Evolutionary conservation across 2,329 filamentous ascomycete species (phyloP).

Genomic region (Dactylella cylindrospora): DNA sequence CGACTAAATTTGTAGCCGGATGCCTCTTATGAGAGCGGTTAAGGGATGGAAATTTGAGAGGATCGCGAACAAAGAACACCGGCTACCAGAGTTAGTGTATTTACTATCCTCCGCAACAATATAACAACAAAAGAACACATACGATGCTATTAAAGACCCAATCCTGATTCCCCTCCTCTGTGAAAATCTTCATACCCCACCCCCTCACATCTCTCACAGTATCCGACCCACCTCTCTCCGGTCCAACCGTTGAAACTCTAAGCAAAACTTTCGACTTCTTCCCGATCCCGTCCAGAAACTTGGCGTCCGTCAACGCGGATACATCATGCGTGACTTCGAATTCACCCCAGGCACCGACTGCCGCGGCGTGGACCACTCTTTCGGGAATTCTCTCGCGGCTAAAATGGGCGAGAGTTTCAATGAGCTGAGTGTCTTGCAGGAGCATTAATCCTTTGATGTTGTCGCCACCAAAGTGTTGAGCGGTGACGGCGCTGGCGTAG

Average conservation of each 20-base stretch:
- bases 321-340: slow-evolving; percentile 65
- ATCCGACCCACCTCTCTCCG: slow-evolving; percentile 56
- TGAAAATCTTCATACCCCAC: slow-evolving; percentile 59
- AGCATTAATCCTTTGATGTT: slow-evolving; percentile 51
- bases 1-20: slow-evolving; percentile 52
- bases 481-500: slow-evolving; percentile 47
- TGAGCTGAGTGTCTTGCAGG: slow-evolving; percentile 64
- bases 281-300: slow-evolving; percentile 57
- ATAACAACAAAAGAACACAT: slow-evolving; percentile 5
- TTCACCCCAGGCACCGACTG: slow-evolving; percentile 60
- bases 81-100: slow-evolving; percentile 47
- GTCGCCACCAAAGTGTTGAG: slow-evolving; percentile 50
- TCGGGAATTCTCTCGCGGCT: slow-evolving; percentile 65
- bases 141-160: slow-evolving; percentile 55
- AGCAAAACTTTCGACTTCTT: slow-evolving; percentile 59
- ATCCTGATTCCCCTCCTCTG: slow-evolving; percentile 59
- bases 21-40: slow-evolving; percentile 56
- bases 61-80: slow-evolving; percentile 57
- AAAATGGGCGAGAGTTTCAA: slow-evolving; percentile 64
- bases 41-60: slow-evolving; percentile 56
- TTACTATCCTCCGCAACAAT: background rate
- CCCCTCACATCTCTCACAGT: slow-evolving; percentile 57
- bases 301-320: slow-evolving; percentile 54
- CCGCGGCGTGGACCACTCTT: slow-evolving; percentile 63
- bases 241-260: slow-evolving; percentile 56